These are phyloP conservation scores for Fusarium sp. DNA, from an alignment of 2,329 filamentous ascomycete genomes.

Conservation along the genomic window DNA sequence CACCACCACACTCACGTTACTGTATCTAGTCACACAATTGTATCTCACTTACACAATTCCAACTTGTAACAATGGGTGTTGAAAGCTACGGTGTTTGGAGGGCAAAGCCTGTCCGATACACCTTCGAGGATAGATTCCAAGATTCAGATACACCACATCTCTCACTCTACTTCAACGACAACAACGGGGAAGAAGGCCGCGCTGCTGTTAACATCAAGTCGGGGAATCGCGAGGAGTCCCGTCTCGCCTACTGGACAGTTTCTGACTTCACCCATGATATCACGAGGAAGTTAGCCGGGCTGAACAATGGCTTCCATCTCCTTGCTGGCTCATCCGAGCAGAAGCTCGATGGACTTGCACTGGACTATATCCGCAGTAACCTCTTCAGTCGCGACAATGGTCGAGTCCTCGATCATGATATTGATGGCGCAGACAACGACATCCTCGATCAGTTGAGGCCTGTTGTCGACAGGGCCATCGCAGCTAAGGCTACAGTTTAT, in stretches of 20 bases:
- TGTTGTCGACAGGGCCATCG: not conserved
- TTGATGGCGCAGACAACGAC: not conserved
- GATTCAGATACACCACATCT: not conserved
- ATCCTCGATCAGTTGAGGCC: not conserved
- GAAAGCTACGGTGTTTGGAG: not conserved
- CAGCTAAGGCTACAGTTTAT: not conserved
- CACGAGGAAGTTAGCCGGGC: not conserved
- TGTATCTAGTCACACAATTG: not conserved
- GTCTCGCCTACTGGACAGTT: not conserved
- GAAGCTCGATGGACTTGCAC: not conserved
- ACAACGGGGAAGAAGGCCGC: not conserved
- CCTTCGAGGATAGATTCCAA: not conserved
- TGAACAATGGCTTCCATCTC: not conserved
- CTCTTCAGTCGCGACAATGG: not conserved
- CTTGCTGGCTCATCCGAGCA: not conserved
- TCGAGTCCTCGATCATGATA: not conserved
- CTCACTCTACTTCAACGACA: not conserved
- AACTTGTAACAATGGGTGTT: not conserved
- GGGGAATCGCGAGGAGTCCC: not conserved
- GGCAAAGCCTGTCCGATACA: not conserved
- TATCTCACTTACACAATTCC: not conserved
- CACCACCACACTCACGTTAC: not conserved
- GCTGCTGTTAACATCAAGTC: not conserved
- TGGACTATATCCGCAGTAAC: not conserved
- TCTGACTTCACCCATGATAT: not conserved